phyloP scores from a whole-genome alignment of 345 rosid species.

The Brassica juncea region DNA sequence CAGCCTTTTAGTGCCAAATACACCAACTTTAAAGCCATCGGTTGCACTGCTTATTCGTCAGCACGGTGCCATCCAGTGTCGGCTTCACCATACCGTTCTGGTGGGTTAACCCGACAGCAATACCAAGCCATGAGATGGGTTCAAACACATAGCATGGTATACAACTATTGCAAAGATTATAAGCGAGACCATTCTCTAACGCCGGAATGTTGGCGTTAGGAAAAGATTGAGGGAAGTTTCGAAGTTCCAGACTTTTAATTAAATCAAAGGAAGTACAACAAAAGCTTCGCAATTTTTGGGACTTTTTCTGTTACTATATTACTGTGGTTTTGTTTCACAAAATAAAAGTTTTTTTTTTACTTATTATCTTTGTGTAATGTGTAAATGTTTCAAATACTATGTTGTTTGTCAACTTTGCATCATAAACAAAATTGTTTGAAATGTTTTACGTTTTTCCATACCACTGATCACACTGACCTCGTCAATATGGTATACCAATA shows the following conservation, averaged over 20 bases:
- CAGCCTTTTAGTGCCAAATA: slow-evolving; percentile 82
- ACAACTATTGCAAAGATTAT: slow-evolving; percentile 73
- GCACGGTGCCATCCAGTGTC: slow-evolving; percentile 62
- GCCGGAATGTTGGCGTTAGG: slow-evolving; percentile 71
- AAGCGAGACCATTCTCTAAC: slow-evolving; percentile 81
- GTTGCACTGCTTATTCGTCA: slow-evolving; percentile 75
- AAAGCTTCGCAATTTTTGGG: slow-evolving; percentile 16
- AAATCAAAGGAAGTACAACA: neutral
- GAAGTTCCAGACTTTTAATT: slow-evolving; percentile 13
- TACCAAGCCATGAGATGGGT: slow-evolving; percentile 76
- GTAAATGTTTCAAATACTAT: slow-evolving; percentile 14
- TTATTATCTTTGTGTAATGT: slow-evolving; percentile 2
- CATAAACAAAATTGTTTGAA: slow-evolving; percentile 3
- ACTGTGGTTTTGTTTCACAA: slow-evolving; percentile 21
- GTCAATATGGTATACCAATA: neutral
- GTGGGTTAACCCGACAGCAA: slow-evolving; percentile 70
- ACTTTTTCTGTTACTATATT: neutral
- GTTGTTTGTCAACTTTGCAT: slow-evolving; percentile 11
- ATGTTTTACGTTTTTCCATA: neutral
- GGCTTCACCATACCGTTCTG: slow-evolving; percentile 70
- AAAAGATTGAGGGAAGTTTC: slow-evolving; percentile 1
- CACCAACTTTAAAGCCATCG: slow-evolving; percentile 68
- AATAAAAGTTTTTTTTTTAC: slow-evolving; percentile 5
- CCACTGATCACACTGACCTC: neutral
- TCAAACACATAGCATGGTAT: slow-evolving; percentile 63